Conservation (phyloP, 345 rosid genomes). For the Pistacia integerrima region DNA sequence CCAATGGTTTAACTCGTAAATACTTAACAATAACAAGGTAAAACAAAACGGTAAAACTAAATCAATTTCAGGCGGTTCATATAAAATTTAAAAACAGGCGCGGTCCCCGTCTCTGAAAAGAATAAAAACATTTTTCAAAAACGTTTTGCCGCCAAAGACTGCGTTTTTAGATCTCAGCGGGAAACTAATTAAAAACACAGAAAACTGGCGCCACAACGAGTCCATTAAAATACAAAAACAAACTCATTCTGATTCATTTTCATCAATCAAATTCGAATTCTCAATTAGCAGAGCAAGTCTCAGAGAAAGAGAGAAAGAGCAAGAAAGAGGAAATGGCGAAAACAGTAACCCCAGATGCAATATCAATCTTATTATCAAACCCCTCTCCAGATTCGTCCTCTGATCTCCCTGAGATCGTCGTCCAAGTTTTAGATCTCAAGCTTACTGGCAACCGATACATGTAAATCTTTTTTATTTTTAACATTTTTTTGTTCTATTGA, state of each 20-base stretch:
- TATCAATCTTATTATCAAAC: slow-evolving; percentile 51
- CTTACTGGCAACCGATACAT: slow-evolving; percentile 77
- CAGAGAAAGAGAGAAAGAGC: neutral
- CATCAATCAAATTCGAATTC: neutral
- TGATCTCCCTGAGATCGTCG: slow-evolving; percentile 53
- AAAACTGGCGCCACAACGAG: neutral
- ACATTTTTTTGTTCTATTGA: neutral
- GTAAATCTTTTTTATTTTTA: slow-evolving; percentile 29
- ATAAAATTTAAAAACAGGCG: too few relatives aligned
- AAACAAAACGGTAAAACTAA: too few relatives aligned
- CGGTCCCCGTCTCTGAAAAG: too few relatives aligned
- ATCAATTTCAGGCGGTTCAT: too few relatives aligned
- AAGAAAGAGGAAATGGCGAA: slow-evolving; percentile 36
- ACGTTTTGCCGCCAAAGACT: neutral
- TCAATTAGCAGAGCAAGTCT: neutral
- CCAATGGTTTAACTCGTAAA: neutral
- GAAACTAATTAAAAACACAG: neutral
- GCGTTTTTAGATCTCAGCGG: neutral
- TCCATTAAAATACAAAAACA: neutral
- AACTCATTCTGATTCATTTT: neutral
- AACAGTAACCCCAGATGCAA: slow-evolving; percentile 60
- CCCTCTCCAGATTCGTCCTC: slow-evolving; percentile 69
- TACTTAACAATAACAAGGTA: too few relatives aligned
- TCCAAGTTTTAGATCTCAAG: slow-evolving; percentile 84
- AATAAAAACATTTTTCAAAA: neutral